A percentile compares a stretch with the other conserved stretches of the same genome.
Conservation (phyloP, 2,329 filamentous ascomycete genomes). For the Diplodia scrobiculata region DNA sequence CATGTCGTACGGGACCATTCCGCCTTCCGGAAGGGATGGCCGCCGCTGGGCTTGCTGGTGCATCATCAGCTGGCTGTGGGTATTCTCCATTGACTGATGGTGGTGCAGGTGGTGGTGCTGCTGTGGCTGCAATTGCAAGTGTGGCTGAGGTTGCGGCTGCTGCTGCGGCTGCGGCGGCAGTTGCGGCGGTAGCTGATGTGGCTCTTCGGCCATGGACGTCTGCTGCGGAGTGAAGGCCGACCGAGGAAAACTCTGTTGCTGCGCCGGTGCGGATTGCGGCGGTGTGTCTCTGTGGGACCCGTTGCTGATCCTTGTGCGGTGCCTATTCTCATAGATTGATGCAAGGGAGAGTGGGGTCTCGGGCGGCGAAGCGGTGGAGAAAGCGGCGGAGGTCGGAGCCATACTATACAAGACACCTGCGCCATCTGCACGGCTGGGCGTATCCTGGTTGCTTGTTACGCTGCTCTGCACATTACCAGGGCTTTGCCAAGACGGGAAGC, state of each 20-base stretch:
- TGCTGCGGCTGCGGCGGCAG: not conserved
- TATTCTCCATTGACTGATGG: slow-evolving; percentile 19
- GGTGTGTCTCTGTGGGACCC: slow-evolving; percentile 48
- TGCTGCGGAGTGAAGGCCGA: slow-evolving; percentile 31
- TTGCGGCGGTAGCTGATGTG: slow-evolving; percentile 31
- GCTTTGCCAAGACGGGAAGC: slow-evolving; percentile 48
- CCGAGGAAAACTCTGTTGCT: slow-evolving; percentile 50
- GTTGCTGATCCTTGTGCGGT: slow-evolving; percentile 18
- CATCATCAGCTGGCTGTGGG: slow-evolving; percentile 5
- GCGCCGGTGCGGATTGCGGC: slow-evolving; percentile 54
- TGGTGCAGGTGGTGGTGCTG: slow-evolving; percentile 16
- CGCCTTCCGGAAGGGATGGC: slow-evolving; percentile 31
- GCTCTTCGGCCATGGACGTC: slow-evolving; percentile 43
- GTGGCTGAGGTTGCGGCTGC: not conserved
- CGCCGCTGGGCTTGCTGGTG: slow-evolving; percentile 20
- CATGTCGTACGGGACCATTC: slow-evolving; percentile 26
- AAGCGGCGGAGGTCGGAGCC: slow-evolving; percentile 41
- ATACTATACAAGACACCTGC: slow-evolving; percentile 42
- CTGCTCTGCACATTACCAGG: slow-evolving; percentile 32
- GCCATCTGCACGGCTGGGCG: slow-evolving; percentile 46
- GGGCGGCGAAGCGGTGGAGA: slow-evolving; percentile 50
- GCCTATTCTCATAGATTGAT: slow-evolving; percentile 8
- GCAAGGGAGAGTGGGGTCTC: slow-evolving; percentile 45
- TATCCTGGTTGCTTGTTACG: slow-evolving; percentile 34
- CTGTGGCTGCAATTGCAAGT: not conserved